phyloP scores from a whole-genome alignment of 1,284 basidiomycete genomes.

The Inonotus hispidus region DNA sequence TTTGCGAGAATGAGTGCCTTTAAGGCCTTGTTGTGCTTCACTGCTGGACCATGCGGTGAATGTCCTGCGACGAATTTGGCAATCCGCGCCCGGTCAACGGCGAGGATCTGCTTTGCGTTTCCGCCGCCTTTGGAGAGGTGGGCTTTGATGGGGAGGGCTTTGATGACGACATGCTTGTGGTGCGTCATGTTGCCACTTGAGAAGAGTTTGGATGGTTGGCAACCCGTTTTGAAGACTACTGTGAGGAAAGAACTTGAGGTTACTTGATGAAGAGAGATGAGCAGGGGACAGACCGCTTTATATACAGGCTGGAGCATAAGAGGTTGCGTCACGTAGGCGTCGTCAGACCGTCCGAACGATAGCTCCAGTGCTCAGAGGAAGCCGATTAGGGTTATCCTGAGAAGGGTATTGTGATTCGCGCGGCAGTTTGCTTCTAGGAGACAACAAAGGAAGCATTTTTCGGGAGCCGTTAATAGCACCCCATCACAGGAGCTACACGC shows the following conservation, averaged over 20 bases:
- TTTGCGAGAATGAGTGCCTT: conserved; percentile 16
- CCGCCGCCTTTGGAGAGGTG: conserved; percentile 32
- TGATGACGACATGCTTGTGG: not conserved
- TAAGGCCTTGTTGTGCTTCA: conserved; percentile 22
- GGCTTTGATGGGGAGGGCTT: conserved; percentile 38
- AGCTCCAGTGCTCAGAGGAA: not conserved
- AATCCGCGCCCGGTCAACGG: conserved; percentile 48
- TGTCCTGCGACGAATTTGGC: conserved; percentile 45
- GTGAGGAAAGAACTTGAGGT: not conserved
- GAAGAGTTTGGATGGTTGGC: conserved; percentile 3
- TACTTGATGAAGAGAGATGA: not conserved
- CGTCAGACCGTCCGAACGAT: not conserved
- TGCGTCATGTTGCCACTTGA: conserved; percentile 3
- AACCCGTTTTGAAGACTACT: conserved; percentile 7
- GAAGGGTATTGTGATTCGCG: not conserved
- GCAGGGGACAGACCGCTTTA: not conserved
- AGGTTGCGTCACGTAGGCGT: not conserved
- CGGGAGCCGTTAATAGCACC: conserved; percentile 1
- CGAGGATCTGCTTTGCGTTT: conserved; percentile 38
- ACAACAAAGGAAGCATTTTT: not conserved
- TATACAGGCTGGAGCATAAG: not conserved
- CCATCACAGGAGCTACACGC: not conserved
- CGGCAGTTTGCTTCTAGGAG: conserved; percentile 4
- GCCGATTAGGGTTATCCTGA: not conserved
- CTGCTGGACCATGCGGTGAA: conserved; percentile 45